These are phyloP conservation scores for Xylariaceae sp. DNA, from an alignment of 2,329 filamentous ascomycete genomes.

Conservation along the genomic window DNA sequence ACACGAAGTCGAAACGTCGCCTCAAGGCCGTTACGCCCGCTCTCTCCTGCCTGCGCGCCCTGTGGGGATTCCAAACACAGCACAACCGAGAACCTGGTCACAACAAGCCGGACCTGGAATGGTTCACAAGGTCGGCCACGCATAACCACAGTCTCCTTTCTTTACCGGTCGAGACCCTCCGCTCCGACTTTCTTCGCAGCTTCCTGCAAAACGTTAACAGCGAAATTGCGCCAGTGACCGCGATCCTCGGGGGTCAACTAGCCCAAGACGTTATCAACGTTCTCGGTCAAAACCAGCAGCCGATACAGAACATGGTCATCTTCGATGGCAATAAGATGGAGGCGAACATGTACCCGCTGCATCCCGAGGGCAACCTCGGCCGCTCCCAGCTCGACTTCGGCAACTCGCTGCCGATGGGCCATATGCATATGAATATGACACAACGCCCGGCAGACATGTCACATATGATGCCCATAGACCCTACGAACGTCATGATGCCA, in stretches of 20 bases:
- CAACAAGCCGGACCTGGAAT: conserved; percentile 69
- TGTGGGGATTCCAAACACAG: conserved; percentile 83
- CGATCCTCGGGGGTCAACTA: conserved; percentile 87
- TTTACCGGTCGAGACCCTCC: conserved; percentile 71
- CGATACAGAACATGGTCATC: conserved; percentile 91
- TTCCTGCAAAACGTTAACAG: conserved; percentile 87
- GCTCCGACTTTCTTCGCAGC: conserved; percentile 75
- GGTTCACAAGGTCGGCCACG: conserved; percentile 79
- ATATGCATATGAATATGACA: conserved; percentile 14
- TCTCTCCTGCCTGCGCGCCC: conserved; percentile 83
- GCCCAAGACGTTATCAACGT: conserved; percentile 98
- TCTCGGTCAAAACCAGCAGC: conserved; percentile 87
- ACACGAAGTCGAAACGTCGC: conserved; percentile 71
- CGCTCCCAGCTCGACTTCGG: conserved; percentile 50
- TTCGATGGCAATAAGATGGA: conserved; percentile 87
- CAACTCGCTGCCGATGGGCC: conserved; percentile 31
- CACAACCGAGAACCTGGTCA: conserved; percentile 62
- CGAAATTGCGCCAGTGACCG: conserved; percentile 85
- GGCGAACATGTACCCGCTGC: conserved; percentile 80
- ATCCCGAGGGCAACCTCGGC: conserved; percentile 69
- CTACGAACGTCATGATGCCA: conserved; percentile 7
- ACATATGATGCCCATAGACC: conserved; percentile 34
- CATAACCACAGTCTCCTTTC: conserved; percentile 78
- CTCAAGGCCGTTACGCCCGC: conserved; percentile 80
- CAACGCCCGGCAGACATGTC: conserved; percentile 22